Evolutionary conservation across 2,329 filamentous ascomycete genomes (phyloP), one percentile per base, ranked within the genome.

Genomic region (Emergomyces pasteurianus): DNA sequence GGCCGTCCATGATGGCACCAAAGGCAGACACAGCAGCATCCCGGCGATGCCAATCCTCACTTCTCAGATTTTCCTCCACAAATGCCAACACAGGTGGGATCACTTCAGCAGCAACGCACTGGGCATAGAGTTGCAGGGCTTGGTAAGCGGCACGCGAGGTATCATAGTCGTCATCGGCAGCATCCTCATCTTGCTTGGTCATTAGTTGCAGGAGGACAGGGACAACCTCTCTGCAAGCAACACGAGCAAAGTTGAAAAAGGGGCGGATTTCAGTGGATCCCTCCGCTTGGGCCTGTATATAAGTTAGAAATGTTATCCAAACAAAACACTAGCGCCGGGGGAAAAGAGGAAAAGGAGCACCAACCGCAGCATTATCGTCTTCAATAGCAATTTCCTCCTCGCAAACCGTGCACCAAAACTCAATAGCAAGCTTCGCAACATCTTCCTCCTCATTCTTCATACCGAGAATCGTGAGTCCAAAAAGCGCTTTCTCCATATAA

Each of bases 371-470:
- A 74, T 99, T 99, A 76, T 99, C 94, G 71, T 99, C 94, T 72
- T 99, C 94, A 70, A 99, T 97, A 65, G 88, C 88, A 69, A 96
- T 92, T 76, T 99, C 94, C 78, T 99, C 94, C 75, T 99, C 94
- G 75, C 94, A 99, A 56, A 99, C 94, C n/a, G 94, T 96, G 80
- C 92, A 97, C 94, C 94, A 99, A 79, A 99, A 99, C 74, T 99
- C 94, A 67, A 99, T 91, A 43, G 94, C 94, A 61, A 99, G 83
- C 82, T 99, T 99, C 64, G 94, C 89, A 59, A 99, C 94, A 73
- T 99, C 94, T 76, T 99, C 94, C 69, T 99, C 94, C 8, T 92
- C 87, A 69, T 86, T 95, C 84, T 96, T 96, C 94, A 99, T 99
- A 67, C 94, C 94, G 73, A 96, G 86, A 65, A 99, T 96, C 46